Base-by-base conservation (phyloP, 129 eudicot genomes). In the Glebionis coronaria region DNA sequence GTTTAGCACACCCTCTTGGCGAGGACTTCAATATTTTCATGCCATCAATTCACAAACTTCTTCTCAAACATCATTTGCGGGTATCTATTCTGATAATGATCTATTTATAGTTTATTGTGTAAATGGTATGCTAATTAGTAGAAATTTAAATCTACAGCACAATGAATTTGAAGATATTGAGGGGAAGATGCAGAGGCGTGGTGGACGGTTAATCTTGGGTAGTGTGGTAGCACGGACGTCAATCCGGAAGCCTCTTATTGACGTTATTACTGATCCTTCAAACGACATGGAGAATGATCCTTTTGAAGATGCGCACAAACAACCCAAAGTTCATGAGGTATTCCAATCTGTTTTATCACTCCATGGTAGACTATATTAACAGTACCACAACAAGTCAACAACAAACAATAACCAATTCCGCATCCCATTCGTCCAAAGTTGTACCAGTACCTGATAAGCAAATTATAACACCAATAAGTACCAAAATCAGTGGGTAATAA, bases 131-230 rank as follows among this genome's bases (percentile, higher is more conserved):
- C 47, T 45, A 15, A 21, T 69, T 12, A 62, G 18, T 68, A 42
- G 58, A 57, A 40, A 21, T 70, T 31, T 16, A 61, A 21, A 28
- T 13, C 19, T 19, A 44, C 85, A 94, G 99, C 99, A 94, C 74
- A 84, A 87, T 79, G 99, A 89, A 56, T 94, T 94, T 58, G 97
- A 94, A 78, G 99, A 89, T 71, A 89, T 94, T 70, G 88, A 84
- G 75, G 90, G 81, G 45, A 85, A 88, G 69, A 73, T 89, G 63
- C 79, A 82, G 53, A 90, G 84, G 70, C 89, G 88, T 14, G 85
- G 88, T 14, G 85, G 83, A 56, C 90, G 95, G 14, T 72, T 86
- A 47, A 81, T 86, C 9, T n/a, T 82, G n/a, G 98, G 87, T 40
- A 89, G 81, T 45, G 76, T 78, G 27, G 83, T 86, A 61, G 88